Evolutionary conservation across 2,329 filamentous ascomycete genomes (phyloP), one percentile per base, ranked within the genome.

Genomic region (Aureobasidium lini): DNA sequence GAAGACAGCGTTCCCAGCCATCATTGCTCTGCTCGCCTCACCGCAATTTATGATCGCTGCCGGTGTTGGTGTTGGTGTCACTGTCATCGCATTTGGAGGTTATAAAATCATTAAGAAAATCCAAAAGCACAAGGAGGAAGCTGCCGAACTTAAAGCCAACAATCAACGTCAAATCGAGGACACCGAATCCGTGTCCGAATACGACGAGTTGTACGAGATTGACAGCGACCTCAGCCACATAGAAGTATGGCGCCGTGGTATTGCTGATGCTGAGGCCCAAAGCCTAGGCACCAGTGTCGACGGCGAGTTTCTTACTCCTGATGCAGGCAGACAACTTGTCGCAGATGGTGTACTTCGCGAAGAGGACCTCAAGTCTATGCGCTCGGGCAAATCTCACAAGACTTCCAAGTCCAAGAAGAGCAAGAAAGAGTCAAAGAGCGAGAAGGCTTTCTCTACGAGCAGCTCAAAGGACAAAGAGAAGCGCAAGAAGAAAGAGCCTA

Each of bases 61-160:
- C 0, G 89, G 92, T 44, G 85, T 96, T 13, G 90, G 89, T 0
- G 85, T 96, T 0, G 94, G 94, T 13, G 86, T 96, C n/a, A 97
- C 94, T 0, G 86, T 97, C 8, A 90, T 99, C 67, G 92, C 94
- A 71, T 90, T 99, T 62, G 94, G 94, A 57, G 93, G 94, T 5
- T 97, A 90, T 82, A 97, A 96, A 76, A 96, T 99, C 71, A 86
- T 99, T 75, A 95, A 96, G 79, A 87, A 85, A 66, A 89, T 97
- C 65, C 77, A 79, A 67, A 76, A 70, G 13, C 74, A 75, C 60
- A 75, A 75, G 36, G 69, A 68, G 9, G 70, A 72, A 31, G 67
- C 68, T 29, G 63, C 58, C 4, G 47, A 66, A 16, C 56, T 65
- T 10, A 65, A 67, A 37, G 66, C 66, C 56, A 61, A 34, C 60